Conservation (phyloP, 2,329 filamentous ascomycete genomes). For the Colletotrichum aenigma region DNA sequence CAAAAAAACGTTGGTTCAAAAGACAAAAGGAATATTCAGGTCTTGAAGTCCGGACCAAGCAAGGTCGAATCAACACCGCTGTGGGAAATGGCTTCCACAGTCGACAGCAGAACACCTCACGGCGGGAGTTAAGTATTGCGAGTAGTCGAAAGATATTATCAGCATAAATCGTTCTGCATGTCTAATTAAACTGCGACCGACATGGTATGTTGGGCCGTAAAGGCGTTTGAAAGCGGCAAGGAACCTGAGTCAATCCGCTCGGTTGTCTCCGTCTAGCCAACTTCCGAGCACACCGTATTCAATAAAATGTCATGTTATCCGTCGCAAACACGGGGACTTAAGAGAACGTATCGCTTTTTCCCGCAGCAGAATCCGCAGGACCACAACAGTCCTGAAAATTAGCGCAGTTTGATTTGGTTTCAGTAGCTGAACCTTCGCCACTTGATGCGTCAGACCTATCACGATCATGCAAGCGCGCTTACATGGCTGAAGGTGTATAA, state of each 20-base stretch:
- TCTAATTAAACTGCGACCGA: neutral
- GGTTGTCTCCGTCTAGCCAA: neutral
- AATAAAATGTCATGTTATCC: rapidly evolving
- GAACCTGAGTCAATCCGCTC: neutral
- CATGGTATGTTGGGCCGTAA: neutral
- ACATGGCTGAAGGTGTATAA: neutral
- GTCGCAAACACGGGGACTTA: neutral
- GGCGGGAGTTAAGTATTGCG: rapidly evolving
- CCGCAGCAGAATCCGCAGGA: neutral
- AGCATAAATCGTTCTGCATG: rapidly evolving
- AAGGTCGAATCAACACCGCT: no score
- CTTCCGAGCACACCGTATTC: neutral
- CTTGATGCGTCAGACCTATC: neutral
- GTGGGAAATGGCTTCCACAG: rapidly evolving
- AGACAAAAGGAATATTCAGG: neutral
- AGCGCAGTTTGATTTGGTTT: neutral
- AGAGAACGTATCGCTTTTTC: rapidly evolving
- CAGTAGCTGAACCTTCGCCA: neutral
- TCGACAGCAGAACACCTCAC: neutral
- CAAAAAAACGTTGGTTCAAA: rapidly evolving
- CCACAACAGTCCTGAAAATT: rapidly evolving
- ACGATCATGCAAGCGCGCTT: neutral
- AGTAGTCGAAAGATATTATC: no score
- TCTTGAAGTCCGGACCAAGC: neutral
- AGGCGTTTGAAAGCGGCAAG: neutral